These are phyloP conservation scores for Ogataea salicorniae DNA, from an alignment of 805 yeast species.

Conservation along the genomic window DNA sequence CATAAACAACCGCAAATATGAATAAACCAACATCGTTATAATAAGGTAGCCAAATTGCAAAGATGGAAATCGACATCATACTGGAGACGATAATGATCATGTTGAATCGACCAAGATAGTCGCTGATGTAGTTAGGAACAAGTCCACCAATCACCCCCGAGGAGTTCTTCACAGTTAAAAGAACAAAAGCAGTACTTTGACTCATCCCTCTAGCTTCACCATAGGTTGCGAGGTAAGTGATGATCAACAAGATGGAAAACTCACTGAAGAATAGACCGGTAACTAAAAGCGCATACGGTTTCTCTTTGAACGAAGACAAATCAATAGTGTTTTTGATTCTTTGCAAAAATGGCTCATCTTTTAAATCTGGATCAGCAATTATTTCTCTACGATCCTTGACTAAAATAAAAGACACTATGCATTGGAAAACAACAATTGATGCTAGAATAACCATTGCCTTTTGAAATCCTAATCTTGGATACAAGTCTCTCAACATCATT, in stretches of 20 bases:
- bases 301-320: constrained; percentile 34
- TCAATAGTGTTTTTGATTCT: constrained; percentile 32
- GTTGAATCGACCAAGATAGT: constrained; percentile 47
- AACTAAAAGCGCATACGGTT: constrained; percentile 36
- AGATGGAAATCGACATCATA: constrained; percentile 41
- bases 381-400: constrained; percentile 38
- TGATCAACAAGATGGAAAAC: constrained; percentile 40
- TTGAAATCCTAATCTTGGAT: constrained; percentile 43
- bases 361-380: constrained; percentile 21
- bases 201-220: constrained; percentile 43
- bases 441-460: constrained; percentile 54
- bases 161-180: constrained; percentile 44
- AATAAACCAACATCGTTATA: constrained; percentile 36
- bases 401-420: constrained; percentile 31
- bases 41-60: constrained; percentile 61
- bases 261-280: constrained; percentile 42
- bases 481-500: constrained; percentile 45
- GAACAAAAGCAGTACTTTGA: constrained; percentile 38
- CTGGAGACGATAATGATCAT: constrained; percentile 42
- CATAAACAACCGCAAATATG: constrained; percentile 43
- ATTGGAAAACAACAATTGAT: constrained; percentile 39
- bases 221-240: constrained; percentile 51
- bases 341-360: constrained; percentile 2
- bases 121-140: constrained; percentile 28
- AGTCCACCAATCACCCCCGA: constrained; percentile 37